Conservation (phyloP, 768 basidiomycete species). For the Trametes coccinea region DNA sequence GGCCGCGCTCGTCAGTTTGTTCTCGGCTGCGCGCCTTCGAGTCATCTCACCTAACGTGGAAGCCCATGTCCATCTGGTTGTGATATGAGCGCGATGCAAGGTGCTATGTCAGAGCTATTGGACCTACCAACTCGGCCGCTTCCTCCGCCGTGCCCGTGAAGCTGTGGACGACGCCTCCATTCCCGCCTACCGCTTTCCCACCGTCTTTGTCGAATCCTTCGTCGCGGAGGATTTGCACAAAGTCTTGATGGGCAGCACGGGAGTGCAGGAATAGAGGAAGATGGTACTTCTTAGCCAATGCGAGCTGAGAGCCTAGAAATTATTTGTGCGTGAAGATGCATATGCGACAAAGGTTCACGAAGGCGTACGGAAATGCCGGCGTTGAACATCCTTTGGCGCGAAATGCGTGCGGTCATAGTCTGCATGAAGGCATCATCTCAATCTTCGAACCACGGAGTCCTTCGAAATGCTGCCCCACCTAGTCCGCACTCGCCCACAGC, state of each 20-base stretch:
- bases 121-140: constrained; percentile 60
- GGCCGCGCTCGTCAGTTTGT: not conserved
- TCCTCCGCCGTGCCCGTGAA: constrained; percentile 72
- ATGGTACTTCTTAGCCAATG: constrained; percentile 65
- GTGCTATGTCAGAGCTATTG: not conserved
- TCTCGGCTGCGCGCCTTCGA: not conserved
- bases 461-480: constrained; percentile 41
- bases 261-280: constrained; percentile 83
- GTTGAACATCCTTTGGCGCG: constrained; percentile 59
- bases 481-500: constrained; percentile 82
- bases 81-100: too few relatives aligned
- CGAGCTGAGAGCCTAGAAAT: constrained; percentile 51
- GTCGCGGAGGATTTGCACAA: constrained; percentile 63
- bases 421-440: constrained; percentile 25
- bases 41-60: constrained; percentile 53
- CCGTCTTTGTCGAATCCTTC: constrained; percentile 63
- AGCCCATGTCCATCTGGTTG: constrained; percentile 66
- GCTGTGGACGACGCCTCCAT: constrained; percentile 80
- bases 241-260: constrained; percentile 70
- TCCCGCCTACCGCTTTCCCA: constrained; percentile 54
- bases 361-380: constrained; percentile 59
- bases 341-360: too few relatives aligned
- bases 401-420: constrained; percentile 80
- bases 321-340: too few relatives aligned
- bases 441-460: too few relatives aligned